Base-by-base conservation (phyloP, 1,284 basidiomycete species). In the Mycena sp. region DNA sequence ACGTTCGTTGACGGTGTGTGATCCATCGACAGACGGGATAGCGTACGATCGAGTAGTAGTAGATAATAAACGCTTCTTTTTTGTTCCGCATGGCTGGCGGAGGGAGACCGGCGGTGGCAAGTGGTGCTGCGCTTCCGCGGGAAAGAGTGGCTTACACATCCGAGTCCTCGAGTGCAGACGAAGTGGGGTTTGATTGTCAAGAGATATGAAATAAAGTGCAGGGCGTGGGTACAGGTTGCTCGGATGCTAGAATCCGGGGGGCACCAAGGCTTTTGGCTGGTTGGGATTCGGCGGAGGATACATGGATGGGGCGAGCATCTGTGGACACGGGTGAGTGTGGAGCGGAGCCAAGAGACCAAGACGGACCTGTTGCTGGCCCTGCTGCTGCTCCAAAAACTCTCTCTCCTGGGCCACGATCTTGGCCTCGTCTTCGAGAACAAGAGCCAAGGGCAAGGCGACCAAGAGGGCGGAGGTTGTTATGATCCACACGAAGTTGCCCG, bases 341-440 rank as follows among this genome's bases (percentile, higher is more conserved):
- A 61, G 63, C 60, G 48, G 43, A 59, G 64, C 51, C 38, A 66
- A 58, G 63, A 35, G 35, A 45, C 25, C 58, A 65, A 61, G 63
- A 85, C 86, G 66, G 65, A 94, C 94, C 86, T 93, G 91, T 79
- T 96, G 94, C 19, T 90, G 90, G 40, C 96, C 96, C 74, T 94
- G 90, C 77, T 95, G 95, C 78, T 98, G 95, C 55, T 94, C 93
- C 70, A 94, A 81, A 86, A 96, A 90, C 78, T 99, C 96, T 81
- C 94, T 92, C 81, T 99, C 97, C 80, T 99, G 96, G 61, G 92
- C 90, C 6, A 96, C 91, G 64, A 98, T 88, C 80, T 95, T 95
- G 53, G 93, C 92, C 82, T 99, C 97, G 78, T 98, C 97, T 79
- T 99, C 97, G 68, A 99, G 85, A 60, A 91, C 92, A 69, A 99